These are phyloP conservation scores for Chaetomiaceae sp. DNA, from an alignment of 2,329 filamentous ascomycete genomes.

Conservation along the genomic window DNA sequence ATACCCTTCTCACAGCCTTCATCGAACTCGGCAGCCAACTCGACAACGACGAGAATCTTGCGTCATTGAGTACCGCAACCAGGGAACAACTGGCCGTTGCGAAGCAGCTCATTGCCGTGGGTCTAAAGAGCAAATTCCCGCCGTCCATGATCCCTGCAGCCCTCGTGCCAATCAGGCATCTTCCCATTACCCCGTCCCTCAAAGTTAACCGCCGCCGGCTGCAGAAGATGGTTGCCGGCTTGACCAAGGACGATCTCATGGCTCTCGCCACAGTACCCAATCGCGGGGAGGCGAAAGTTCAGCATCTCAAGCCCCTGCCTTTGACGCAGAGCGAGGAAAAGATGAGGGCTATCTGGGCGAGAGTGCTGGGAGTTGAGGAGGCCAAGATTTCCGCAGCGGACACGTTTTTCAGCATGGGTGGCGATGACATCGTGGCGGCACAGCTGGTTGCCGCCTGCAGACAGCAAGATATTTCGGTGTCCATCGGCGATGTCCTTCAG, in stretches of 20 bases:
- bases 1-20: slow-evolving; percentile 43
- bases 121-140: slow-evolving; percentile 36
- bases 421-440: slow-evolving; percentile 41
- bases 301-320: slow-evolving; percentile 41
- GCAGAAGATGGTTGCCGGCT: slow-evolving; percentile 39
- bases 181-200: slow-evolving; percentile 46
- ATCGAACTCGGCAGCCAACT: slow-evolving; percentile 42
- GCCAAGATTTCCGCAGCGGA: slow-evolving; percentile 38
- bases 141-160: slow-evolving; percentile 42
- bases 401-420: slow-evolving; percentile 44
- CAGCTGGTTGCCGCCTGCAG: slow-evolving; percentile 43
- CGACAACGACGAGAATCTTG: slow-evolving; percentile 36
- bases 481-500: slow-evolving; percentile 40
- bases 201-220: slow-evolving; percentile 47
- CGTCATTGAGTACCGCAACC: slow-evolving; percentile 36
- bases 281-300: slow-evolving; percentile 33
- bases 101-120: slow-evolving; percentile 40
- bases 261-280: slow-evolving; percentile 37
- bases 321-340: slow-evolving; percentile 43
- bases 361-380: slow-evolving; percentile 37
- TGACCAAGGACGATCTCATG: slow-evolving; percentile 41
- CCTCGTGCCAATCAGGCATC: slow-evolving; percentile 44
- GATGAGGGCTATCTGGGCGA: slow-evolving; percentile 46
- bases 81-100: slow-evolving; percentile 41
- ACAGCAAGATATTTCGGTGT: slow-evolving; percentile 37